A percentile compares a stretch with the other conserved stretches of the same genome.
These are phyloP conservation scores for Rhinocladiella mackenziei DNA, from an alignment of 2,329 filamentous ascomycete species.

Conservation along the genomic window DNA sequence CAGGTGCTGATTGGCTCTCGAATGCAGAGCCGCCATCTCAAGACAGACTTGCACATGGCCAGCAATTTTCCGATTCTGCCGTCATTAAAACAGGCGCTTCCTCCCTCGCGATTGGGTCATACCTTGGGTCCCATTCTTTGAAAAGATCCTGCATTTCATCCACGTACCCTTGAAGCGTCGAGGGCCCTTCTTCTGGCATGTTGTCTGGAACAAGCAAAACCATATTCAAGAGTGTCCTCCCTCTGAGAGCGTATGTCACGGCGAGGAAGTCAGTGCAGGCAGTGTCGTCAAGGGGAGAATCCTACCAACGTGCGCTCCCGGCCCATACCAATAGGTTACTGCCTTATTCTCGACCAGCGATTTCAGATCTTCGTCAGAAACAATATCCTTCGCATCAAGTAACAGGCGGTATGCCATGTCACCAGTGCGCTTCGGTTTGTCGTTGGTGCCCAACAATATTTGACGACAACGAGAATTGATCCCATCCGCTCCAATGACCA, in stretches of 20 bases:
- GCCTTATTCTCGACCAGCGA: conserved; percentile 45
- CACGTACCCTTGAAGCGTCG: conserved; percentile 34
- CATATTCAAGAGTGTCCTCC: conserved; percentile 42
- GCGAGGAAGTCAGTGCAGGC: too few relatives aligned
- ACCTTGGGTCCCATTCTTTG: conserved; percentile 38
- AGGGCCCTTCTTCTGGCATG: conserved; percentile 31
- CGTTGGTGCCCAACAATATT: conserved; percentile 21
- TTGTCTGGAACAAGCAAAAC: conserved; percentile 46
- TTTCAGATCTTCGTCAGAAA: conserved; percentile 45
- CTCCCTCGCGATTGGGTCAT: too few relatives aligned
- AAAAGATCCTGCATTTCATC: conserved; percentile 33
- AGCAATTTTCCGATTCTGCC: conserved; percentile 29
- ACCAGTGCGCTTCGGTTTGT: conserved; percentile 35
- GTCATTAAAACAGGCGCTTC: too few relatives aligned
- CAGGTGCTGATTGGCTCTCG: conserved; percentile 13
- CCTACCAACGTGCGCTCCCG: conserved; percentile 35
- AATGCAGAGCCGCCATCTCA: conserved; percentile 45
- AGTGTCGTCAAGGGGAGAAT: too few relatives aligned
- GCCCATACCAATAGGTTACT: conserved; percentile 55
- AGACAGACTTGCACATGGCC: conserved; percentile 21
- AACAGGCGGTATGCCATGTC: conserved; percentile 41
- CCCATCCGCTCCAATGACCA: conserved; percentile 33
- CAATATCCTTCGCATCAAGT: conserved; percentile 40
- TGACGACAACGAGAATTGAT: conserved; percentile 30
- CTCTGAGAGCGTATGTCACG: conserved; percentile 45